phyloP scores from a whole-genome alignment of 495 filamentous ascomycete species.

The Penicillium canescens region DNA sequence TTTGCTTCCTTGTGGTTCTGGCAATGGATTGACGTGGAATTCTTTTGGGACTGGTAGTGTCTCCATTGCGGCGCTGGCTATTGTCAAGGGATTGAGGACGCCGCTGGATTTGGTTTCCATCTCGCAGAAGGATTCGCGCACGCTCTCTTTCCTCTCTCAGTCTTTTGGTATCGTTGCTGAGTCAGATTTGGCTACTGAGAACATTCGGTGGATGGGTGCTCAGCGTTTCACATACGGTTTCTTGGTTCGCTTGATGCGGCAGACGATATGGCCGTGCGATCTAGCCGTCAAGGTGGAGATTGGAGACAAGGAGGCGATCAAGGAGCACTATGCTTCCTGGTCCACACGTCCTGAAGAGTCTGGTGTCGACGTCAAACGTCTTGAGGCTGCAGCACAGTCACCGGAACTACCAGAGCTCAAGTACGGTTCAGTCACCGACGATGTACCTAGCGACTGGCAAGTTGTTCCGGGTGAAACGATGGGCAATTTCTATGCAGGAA shows the following conservation, averaged over 20 bases:
- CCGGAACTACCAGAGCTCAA: conserved; percentile 69
- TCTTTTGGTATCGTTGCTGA: conserved; percentile 90
- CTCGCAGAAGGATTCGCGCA: conserved; percentile 73
- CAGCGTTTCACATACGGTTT: conserved; percentile 84
- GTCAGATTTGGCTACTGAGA: conserved; percentile 81
- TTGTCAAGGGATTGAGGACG: conserved; percentile 81
- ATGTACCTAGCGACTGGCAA: conserved; percentile 74
- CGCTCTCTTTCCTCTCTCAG: conserved; percentile 87
- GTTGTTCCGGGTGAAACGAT: conserved; percentile 70
- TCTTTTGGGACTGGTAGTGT: conserved; percentile 78
- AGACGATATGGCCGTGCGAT: conserved; percentile 84
- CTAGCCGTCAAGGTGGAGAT: conserved; percentile 79
- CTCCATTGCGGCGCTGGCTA: conserved; percentile 72
- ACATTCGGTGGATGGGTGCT: conserved; percentile 89
- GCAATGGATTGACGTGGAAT: conserved; percentile 93
- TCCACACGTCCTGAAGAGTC: conserved; percentile 30
- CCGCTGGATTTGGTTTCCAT: conserved; percentile 85
- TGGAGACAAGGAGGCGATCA: conserved; percentile 73
- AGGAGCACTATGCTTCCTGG: conserved; percentile 66
- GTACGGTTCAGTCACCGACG: conserved; percentile 77
- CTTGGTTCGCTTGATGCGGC: conserved; percentile 66
- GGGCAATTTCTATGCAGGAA: conserved; percentile 93
- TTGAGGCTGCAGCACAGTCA: conserved; percentile 25
- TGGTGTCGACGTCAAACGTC: conserved; percentile 15
- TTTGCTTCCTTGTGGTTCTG: conserved; percentile 89